Percentiles rank a stretch among this genome's conserved stretches.
Evolutionary conservation across 2,329 filamentous ascomycete species (phyloP).

Genomic region (Xylariaceae sp.): DNA sequence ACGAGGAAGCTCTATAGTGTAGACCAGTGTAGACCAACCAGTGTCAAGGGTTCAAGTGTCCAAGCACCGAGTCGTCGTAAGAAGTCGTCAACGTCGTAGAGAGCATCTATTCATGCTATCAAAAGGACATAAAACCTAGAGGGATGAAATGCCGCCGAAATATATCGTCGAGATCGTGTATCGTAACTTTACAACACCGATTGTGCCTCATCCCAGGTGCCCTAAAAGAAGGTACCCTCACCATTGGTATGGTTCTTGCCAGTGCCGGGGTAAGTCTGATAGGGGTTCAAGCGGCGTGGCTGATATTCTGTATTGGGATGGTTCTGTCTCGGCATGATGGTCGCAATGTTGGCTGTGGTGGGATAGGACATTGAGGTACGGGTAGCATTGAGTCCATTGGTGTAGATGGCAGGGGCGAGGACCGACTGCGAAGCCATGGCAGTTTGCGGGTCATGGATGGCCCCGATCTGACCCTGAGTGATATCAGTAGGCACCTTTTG

Average conservation of each 20-base stretch:
- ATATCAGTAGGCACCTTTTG: constrained; percentile 51
- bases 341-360: constrained; percentile 29
- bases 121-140: constrained; percentile 22
- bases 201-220: constrained; percentile 12
- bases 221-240: constrained; percentile 28
- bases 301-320: constrained; percentile 24
- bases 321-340: constrained; percentile 28
- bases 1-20: constrained; percentile 21
- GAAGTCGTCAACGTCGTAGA: constrained; percentile 30
- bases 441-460: constrained; percentile 43
- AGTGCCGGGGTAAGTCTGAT: constrained; percentile 25
- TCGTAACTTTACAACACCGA: constrained; percentile 29
- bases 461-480: constrained; percentile 50
- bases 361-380: constrained; percentile 36
- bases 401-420: constrained; percentile 30
- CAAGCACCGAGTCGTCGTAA: constrained; percentile 19
- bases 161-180: constrained; percentile 27
- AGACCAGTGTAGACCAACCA: constrained; percentile 9
- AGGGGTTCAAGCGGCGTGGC: constrained; percentile 27
- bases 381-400: constrained; percentile 30
- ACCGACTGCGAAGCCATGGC: constrained; percentile 39
- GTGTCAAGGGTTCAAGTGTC: constrained; percentile 17
- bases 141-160: constrained; percentile 20
- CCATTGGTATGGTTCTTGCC: constrained; percentile 15
- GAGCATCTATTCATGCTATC: constrained; percentile 31